These are phyloP conservation scores for Zygotorulaspora florentina DNA, from an alignment of 805 yeast species.

Conservation along the genomic window DNA sequence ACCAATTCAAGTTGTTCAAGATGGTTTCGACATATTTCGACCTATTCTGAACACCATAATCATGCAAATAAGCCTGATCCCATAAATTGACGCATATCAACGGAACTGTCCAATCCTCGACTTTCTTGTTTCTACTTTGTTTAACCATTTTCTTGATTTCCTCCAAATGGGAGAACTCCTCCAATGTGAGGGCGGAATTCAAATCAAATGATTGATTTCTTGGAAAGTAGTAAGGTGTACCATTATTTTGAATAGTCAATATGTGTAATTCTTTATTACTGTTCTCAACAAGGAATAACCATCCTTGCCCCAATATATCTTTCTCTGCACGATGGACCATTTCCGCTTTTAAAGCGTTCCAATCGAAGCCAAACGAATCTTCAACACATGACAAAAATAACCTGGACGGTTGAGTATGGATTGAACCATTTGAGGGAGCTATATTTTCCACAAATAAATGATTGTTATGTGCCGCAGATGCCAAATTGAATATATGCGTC, in stretches of 20 bases:
- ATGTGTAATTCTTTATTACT: conserved; percentile 55
- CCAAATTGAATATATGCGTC: conserved; percentile 72
- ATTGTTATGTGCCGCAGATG: conserved; percentile 89
- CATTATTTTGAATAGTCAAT: conserved; percentile 61
- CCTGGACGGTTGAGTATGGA: conserved; percentile 36
- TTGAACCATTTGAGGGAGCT: conserved; percentile 15
- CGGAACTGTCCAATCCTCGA: conserved; percentile 56
- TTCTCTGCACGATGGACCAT: conserved; percentile 49
- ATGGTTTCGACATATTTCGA: conserved; percentile 65
- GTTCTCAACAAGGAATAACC: conserved; percentile 68
- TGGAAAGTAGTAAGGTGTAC: conserved; percentile 69
- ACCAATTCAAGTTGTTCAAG: conserved; percentile 84
- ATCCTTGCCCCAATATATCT: conserved; percentile 55
- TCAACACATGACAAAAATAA: conserved; percentile 36
- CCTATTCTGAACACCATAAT: conserved; percentile 77
- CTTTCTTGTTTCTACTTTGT: conserved; percentile 25
- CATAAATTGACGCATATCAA: conserved; percentile 76
- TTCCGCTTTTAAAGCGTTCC: conserved; percentile 50
- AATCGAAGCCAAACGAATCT: conserved; percentile 28
- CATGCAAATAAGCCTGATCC: conserved; percentile 84
- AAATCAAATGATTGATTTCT: conserved; percentile 71
- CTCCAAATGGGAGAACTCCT: conserved; percentile 45
- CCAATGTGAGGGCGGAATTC: conserved; percentile 62
- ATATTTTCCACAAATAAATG: conserved; percentile 76
- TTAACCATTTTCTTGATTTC: conserved; percentile 41